Percentiles rank a stretch among this genome's conserved stretches.
Conservation (phyloP, 106 monocot species). For the Dendrobium chrysotoxum region DNA sequence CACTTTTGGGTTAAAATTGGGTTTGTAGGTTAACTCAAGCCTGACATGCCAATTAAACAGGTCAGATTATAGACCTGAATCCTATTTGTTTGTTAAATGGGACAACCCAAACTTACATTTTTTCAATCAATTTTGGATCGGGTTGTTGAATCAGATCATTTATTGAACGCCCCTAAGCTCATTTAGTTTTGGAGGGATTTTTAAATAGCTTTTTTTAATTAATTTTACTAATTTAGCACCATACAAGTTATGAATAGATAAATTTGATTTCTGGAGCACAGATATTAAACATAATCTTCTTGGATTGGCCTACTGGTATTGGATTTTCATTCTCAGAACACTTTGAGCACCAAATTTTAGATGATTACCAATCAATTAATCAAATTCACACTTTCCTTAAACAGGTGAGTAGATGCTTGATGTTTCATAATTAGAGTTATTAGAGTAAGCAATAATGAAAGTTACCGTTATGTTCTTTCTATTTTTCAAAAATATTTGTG, state of each 20-base stretch:
- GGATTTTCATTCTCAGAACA: not conserved
- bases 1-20: too few species aligned
- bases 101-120: too few species aligned
- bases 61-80: too few species aligned
- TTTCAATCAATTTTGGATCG: too few species aligned
- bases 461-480: not conserved
- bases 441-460: not conserved
- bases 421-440: not conserved
- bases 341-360: not conserved
- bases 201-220: not conserved
- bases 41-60: too few species aligned
- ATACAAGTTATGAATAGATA: too few species aligned
- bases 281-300: not conserved
- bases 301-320: not conserved
- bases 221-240: not conserved
- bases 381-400: not conserved
- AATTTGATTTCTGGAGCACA: not conserved
- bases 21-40: too few species aligned
- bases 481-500: not conserved
- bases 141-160: not conserved
- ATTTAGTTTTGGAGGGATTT: not conserved
- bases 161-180: not conserved
- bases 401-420: not conserved
- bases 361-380: not conserved
- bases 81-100: too few species aligned